Evolutionary conservation across 352 stramenopile species (phyloP).

Genomic region (Pythium rhizo-oryzae): DNA sequence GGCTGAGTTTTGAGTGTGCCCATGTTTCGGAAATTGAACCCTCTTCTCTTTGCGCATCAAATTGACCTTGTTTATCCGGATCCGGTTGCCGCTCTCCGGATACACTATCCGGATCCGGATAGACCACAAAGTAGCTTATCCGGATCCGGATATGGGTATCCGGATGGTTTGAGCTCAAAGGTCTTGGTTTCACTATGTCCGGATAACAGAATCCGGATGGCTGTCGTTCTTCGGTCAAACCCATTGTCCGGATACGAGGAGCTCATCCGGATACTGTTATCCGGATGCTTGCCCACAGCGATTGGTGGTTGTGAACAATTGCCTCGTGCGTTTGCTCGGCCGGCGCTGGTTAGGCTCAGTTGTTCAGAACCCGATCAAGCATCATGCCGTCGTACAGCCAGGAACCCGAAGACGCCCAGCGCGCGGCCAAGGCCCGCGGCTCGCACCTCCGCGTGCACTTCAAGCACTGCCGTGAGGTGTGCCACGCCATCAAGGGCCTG

Average conservation of each 20-base stretch:
- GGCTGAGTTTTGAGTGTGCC: slow-evolving; percentile 37
- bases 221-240: slow-evolving; percentile 5
- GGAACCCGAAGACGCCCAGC: slow-evolving; percentile 89
- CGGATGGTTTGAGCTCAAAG: neutral
- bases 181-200: slow-evolving; percentile 24
- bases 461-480: slow-evolving; percentile 99
- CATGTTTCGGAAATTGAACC: neutral
- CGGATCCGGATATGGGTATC: slow-evolving; percentile 20
- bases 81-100: neutral
- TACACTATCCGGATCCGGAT: slow-evolving; percentile 5
- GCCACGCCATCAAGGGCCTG: slow-evolving; percentile 98
- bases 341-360: slow-evolving; percentile 18
- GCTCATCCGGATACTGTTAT: slow-evolving; percentile 29
- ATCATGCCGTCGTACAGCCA: slow-evolving; percentile 90
- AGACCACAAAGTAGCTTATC: neutral
- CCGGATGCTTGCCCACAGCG: slow-evolving; percentile 26
- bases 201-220: slow-evolving; percentile 7
- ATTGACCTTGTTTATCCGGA: neutral
- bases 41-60: neutral
- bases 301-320: slow-evolving; percentile 68
- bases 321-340: neutral
- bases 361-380: slow-evolving; percentile 72
- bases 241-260: slow-evolving; percentile 15
- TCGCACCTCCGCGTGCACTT: slow-evolving; percentile 99
- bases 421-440: slow-evolving; percentile 94